A percentile compares a stretch with the other conserved stretches of the same genome.
These are phyloP conservation scores for Volutella citrinella DNA, from an alignment of 2,329 filamentous ascomycete species.

Conservation along the genomic window DNA sequence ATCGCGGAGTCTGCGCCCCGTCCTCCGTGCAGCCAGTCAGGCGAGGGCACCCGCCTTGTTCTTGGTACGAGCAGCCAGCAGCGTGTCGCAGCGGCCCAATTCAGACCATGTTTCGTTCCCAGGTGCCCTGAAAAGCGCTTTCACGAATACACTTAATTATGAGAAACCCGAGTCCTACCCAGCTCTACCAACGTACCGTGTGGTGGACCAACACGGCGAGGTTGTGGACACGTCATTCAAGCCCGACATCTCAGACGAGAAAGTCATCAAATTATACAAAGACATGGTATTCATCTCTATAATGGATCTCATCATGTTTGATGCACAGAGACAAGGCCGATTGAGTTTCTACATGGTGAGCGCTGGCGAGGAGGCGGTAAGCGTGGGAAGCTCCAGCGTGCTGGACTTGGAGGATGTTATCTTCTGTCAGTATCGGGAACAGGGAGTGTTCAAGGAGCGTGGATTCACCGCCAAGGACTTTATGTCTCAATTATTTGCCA, in stretches of 20 bases:
- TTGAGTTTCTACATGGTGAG: constrained; percentile 98
- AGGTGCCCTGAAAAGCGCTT: constrained; percentile 91
- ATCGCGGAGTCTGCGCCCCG: constrained; percentile 29
- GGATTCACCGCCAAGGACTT: constrained; percentile 86
- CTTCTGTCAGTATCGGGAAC: constrained; percentile 92
- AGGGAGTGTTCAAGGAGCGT: constrained; percentile 85
- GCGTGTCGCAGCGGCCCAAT: constrained; percentile 54
- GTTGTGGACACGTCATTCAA: constrained; percentile 72
- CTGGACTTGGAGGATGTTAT: constrained; percentile 82
- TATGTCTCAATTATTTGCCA: constrained; percentile 94
- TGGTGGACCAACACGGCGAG: constrained; percentile 83
- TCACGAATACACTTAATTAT: constrained; percentile 78
- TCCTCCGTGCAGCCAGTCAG: constrained; percentile 25
- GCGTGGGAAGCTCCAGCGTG: constrained; percentile 82
- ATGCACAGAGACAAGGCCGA: constrained; percentile 91
- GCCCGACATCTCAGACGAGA: constrained; percentile 65
- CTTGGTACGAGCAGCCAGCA: constrained; percentile 39
- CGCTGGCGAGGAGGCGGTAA: constrained; percentile 90
- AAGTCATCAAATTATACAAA: constrained; percentile 58
- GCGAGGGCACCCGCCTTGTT: constrained; percentile 18
- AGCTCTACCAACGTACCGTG: constrained; percentile 86
- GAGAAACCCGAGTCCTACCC: constrained; percentile 67
- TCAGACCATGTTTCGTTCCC: constrained; percentile 70
- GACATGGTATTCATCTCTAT: constrained; percentile 70
- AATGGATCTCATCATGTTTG: constrained; percentile 98